Base-by-base conservation (phyloP, 2,329 filamentous ascomycete species). In the Sclerotiophoma versabilis region DNA sequence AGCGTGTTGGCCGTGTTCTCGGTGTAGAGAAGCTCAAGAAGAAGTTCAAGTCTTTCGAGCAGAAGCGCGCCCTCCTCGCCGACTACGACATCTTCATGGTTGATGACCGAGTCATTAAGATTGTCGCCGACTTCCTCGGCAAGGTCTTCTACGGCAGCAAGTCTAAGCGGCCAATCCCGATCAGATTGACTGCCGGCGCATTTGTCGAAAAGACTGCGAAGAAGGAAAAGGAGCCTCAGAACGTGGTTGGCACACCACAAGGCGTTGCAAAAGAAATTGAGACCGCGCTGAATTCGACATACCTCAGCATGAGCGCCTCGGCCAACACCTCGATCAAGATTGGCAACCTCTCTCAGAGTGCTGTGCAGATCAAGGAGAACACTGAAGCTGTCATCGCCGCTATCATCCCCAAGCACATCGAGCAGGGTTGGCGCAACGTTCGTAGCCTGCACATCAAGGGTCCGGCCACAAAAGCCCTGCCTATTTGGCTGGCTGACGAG, bases 51-150 rank as follows among this genome's bases (percentile, higher is more conserved):
- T 86, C 90, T 57, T 99, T 91, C 77, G 95, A 99, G 80, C 87
- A 86, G 39, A 72, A 73, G 61, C 84, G 95, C 61, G 91, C 95
- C 75, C 84, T 99, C 29, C 84, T 89, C 59, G 81, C 86, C 37
- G 91, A 96, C 75, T 92, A 97, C 76, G 95, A 98, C 73, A 80
- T 98, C 51, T 98, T 99, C 80, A 83, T 99, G 52, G 93, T 90
- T 46, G 95, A 99, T 74, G 91, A 96, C 71, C 84, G 95, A 42
- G 90, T 99, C 49, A 79, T 87, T 58, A 84, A 83, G 54, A 80
- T 83, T 56, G 83, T 98, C 55, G 91, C 93, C 51, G 84, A 85
- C 61, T 81, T 87, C 2, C 86, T 99, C 11, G 95, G 93, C 66
- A 98, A 96, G 80, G 89, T 89, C 1, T 98, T 99, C 76, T 98